Evolutionary conservation across 176 grass and related monocot genomes (phyloP), one percentile per base, ranked within the genome.

Genomic region (Aegilops sharonensis): DNA sequence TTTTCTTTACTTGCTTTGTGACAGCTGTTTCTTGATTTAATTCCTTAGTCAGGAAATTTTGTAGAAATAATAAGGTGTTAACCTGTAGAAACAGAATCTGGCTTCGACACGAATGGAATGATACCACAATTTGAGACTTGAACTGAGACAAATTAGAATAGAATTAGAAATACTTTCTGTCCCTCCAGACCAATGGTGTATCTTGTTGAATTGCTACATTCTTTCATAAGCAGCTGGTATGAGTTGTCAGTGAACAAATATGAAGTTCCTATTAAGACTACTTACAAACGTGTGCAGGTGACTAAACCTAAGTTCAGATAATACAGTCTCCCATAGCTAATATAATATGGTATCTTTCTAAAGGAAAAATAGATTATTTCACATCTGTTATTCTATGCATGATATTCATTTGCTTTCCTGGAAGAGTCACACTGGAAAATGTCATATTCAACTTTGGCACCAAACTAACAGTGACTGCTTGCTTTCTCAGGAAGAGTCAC

Each of bases 401-500:
- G 61, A 13, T 63, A 65, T 83, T 45, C 52, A 80, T 5, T 75
- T 71, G 30, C 79, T 85, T 79, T 79, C 78, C 80, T 96, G 92
- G 92, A 69, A 86, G 89, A 78, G 94, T 94, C 32, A 99, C 90
- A 83, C 78, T 80, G 5, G 94, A 92, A 87, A 97, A 85, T 88
- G 90, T 91, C 65, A 92, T 93, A 92, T 96, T 93, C 75, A 96
- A 85, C 78, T 99, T 91, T 83, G 97, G 90, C 21, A 99, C 94
- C 11, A 86, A 96, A 67, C 89, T 99, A 9, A 75, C 2, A 30
- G 31, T 54, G 75, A 87, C 31, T 72, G 86, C 5, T 79, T 76
- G 23, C 76, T 85, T 81, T 82, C 66, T 57, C 87, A 99, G 97
- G 92, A 61, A 94, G 97, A 83, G 94, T 99, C 27, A 99, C 97